Base-by-base conservation (phyloP, 2,329 filamentous ascomycete species). In the Trichoderma sp. region DNA sequence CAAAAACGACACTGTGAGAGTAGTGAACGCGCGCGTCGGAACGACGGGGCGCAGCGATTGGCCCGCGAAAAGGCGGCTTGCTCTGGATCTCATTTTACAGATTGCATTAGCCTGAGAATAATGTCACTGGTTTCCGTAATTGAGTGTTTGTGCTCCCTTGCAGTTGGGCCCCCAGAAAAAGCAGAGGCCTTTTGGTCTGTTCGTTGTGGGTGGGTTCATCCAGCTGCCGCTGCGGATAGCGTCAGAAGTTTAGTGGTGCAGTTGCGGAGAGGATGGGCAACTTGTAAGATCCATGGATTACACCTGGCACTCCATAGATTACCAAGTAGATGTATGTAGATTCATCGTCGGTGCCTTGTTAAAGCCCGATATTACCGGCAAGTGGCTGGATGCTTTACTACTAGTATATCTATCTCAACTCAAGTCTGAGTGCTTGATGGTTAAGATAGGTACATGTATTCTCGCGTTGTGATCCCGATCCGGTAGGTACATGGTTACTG, bases 181-280 rank as follows among this genome's bases (percentile, higher is more conserved):
- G 43, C 18, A 47, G 1, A 21, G 43, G 43, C 18, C 43, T n/a
- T 47, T 51, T 43, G 39, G 39, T 43, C 39, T 43, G 43, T 21
- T 53, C 11, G 47, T 53, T 24, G 61, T 32, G 61, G 61, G 21
- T 32, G 8, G 28, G 28, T 43, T 47, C 39, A 43, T 8, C 62
- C 62, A 43, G 30, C 62, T 65, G 53, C 62, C 62, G 62, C 62
- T n/a, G n/a, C 62, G 39, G 39, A 65, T 65, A 21, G 62, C 39
- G 26, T 21, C 18, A 47, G 30, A 21, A n/a, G 28, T 30, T 53
- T 53, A 53, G 47, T 53, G n/a, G 11, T 24, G 6, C 39, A 53
- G 34, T 65, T 65, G 43, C 39, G 62, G 62, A 47, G 28, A 34
- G 34, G 57, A 30, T 30, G 39, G 18, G 36, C n/a, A 64, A 64